phyloP scores from a whole-genome alignment of 345 rosid genomes.

The Hibiscus mutabilis region DNA sequence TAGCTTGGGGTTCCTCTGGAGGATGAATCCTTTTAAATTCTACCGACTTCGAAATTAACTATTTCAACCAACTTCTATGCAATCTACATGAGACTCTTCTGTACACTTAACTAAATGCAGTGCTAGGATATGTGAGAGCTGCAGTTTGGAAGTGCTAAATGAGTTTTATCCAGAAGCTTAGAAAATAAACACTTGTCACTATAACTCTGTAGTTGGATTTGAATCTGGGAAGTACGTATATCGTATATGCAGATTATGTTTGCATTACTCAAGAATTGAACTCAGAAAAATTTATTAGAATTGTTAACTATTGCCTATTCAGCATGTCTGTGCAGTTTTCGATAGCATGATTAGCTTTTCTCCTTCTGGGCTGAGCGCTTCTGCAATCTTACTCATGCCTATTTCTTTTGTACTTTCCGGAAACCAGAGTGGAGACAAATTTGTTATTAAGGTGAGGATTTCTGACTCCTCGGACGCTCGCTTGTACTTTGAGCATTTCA shows the following conservation, averaged over 20 bases:
- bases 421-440: slow-evolving; percentile 64
- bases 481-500: slow-evolving; percentile 60
- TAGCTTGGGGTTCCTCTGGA: neutral
- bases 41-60: neutral
- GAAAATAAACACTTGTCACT: too few relatives aligned
- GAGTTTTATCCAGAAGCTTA: neutral
- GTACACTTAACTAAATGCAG: neutral
- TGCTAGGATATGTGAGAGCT: neutral
- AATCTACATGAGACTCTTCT: neutral
- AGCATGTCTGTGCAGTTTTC: neutral
- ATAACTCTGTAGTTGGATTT: neutral
- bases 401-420: slow-evolving; percentile 4
- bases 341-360: neutral
- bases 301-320: neutral
- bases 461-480: slow-evolving; percentile 72
- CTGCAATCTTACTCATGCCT: neutral
- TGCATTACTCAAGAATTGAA: neutral
- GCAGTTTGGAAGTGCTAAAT: neutral
- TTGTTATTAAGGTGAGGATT: slow-evolving; percentile 57
- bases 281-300: neutral
- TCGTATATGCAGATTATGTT: neutral
- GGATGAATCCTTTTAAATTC: neutral
- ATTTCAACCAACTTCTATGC: neutral
- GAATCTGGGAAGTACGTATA: neutral
- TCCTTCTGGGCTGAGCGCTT: neutral